These are phyloP conservation scores for Dioszegia hungarica DNA, from an alignment of 768 basidiomycete species.

Conservation along the genomic window DNA sequence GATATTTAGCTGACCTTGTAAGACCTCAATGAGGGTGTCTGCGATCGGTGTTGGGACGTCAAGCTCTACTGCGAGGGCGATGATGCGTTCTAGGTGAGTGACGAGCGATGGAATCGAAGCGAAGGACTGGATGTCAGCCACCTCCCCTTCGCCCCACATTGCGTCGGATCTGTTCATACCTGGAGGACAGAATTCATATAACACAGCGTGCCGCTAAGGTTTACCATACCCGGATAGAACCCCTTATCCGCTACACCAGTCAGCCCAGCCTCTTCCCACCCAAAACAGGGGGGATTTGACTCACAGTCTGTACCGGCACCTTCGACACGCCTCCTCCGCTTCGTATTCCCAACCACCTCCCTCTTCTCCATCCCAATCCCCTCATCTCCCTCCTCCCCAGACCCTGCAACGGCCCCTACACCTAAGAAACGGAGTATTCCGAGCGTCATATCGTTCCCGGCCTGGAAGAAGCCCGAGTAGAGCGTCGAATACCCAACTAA, in stretches of 20 bases:
- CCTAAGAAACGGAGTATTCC: not conserved
- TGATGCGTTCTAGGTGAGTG: slow-evolving; percentile 70
- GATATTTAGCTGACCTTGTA: slow-evolving; percentile 59
- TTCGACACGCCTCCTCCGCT: slow-evolving; percentile 29
- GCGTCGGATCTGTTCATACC: slow-evolving; percentile 48
- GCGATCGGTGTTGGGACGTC: slow-evolving; percentile 83
- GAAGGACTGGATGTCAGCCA: slow-evolving; percentile 60
- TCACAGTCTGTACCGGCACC: not conserved
- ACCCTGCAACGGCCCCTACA: not conserved
- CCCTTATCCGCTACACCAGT: not conserved
- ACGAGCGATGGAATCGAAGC: slow-evolving; percentile 79
- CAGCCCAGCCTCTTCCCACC: not conserved
- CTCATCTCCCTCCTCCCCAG: not conserved
- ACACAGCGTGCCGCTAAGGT: slow-evolving; percentile 92
- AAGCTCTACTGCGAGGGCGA: slow-evolving; percentile 67
- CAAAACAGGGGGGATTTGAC: no score
- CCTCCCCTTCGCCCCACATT: not conserved
- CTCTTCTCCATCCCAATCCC: slow-evolving; percentile 1
- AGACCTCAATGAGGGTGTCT: slow-evolving; percentile 68
- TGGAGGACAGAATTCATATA: slow-evolving; percentile 97
- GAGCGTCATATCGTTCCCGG: not conserved
- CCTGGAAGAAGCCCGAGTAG: not conserved
- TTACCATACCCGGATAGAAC: slow-evolving; percentile 84
- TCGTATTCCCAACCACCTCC: slow-evolving; percentile 6
- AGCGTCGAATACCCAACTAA: not conserved